These are phyloP conservation scores for Theileria orientalis DNA, from an alignment of 169 alveolate species.

Conservation along the genomic window DNA sequence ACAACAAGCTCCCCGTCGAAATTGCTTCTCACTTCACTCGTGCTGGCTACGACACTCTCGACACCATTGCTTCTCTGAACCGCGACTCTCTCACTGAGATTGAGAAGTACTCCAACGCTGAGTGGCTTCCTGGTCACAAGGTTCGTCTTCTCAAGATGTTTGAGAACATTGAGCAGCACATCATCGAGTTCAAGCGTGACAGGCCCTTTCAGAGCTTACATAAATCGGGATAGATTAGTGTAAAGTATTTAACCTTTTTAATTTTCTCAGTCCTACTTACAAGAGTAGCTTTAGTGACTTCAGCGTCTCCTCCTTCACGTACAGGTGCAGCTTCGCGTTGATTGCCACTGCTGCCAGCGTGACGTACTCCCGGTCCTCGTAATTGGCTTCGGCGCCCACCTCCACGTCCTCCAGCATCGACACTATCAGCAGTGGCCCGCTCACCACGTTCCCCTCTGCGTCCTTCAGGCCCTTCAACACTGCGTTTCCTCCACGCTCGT, in stretches of 20 bases:
- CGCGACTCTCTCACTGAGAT: slow-evolving; percentile 82
- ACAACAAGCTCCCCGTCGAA: slow-evolving; percentile 81
- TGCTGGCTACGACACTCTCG: slow-evolving; percentile 88
- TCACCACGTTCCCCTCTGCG: slow-evolving; percentile 28
- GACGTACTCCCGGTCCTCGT: not conserved
- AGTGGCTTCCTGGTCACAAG: slow-evolving; percentile 89
- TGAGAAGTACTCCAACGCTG: slow-evolving; percentile 78
- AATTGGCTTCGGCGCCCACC: not conserved
- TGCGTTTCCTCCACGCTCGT: slow-evolving; percentile 29
- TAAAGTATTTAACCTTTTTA: not conserved
- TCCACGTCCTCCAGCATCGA: slow-evolving; percentile 13
- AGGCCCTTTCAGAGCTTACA: slow-evolving; percentile 17
- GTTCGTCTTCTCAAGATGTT: slow-evolving; percentile 72
- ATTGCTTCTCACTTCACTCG: slow-evolving; percentile 82
- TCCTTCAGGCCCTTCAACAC: slow-evolving; percentile 9
- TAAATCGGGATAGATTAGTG: slow-evolving; percentile 11
- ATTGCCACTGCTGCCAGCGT: not conserved
- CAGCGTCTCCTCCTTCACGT: slow-evolving; percentile 2
- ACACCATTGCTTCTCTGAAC: slow-evolving; percentile 81
- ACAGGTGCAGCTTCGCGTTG: slow-evolving; percentile 1
- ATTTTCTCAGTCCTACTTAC: not conserved
- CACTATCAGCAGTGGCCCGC: slow-evolving; percentile 46
- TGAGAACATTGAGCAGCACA: slow-evolving; percentile 70
- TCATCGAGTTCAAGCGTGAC: slow-evolving; percentile 69
- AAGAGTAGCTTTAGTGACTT: slow-evolving; percentile 4